Evolutionary conservation across 495 filamentous ascomycete genomes (phyloP).

Genomic region (Alectoria sarmentosa): DNA sequence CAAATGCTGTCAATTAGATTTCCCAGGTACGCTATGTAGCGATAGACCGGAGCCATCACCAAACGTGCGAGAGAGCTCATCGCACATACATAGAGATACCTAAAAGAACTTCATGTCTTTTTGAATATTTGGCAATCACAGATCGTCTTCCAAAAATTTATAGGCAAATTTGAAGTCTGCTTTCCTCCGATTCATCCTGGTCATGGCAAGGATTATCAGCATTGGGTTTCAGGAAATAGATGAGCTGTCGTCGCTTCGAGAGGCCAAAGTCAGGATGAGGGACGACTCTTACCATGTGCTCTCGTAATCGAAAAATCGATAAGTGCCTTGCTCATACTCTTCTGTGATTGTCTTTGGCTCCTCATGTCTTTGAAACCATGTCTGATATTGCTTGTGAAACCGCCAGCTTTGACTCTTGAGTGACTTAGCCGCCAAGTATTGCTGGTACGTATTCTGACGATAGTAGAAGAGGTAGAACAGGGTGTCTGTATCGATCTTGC

Average conservation of each 20-base stretch:
- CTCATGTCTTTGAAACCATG: slow-evolving; percentile 97
- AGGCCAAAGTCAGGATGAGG: slow-evolving; percentile 9
- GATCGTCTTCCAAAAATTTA: slow-evolving; percentile 90
- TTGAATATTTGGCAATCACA: slow-evolving; percentile 41
- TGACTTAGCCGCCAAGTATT: slow-evolving; percentile 92
- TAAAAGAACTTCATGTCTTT: neutral
- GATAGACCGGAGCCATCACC: slow-evolving; percentile 10
- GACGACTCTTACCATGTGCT: slow-evolving; percentile 72
- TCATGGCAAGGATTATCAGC: slow-evolving; percentile 17
- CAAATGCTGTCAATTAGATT: slow-evolving; percentile 6
- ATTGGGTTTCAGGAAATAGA: slow-evolving; percentile 8
- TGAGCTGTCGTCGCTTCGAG: slow-evolving; percentile 13
- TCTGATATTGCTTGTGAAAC: slow-evolving; percentile 99
- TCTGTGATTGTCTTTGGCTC: slow-evolving; percentile 98
- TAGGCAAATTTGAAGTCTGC: slow-evolving; percentile 98
- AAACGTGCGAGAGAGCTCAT: slow-evolving; percentile 13
- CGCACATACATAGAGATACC: slow-evolving; percentile 6
- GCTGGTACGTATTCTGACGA: slow-evolving; percentile 89
- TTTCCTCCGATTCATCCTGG: slow-evolving; percentile 98
- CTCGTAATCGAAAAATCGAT: slow-evolving; percentile 99
- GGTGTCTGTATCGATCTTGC: slow-evolving; percentile 84
- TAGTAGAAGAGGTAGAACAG: slow-evolving; percentile 99
- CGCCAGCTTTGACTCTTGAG: slow-evolving; percentile 96
- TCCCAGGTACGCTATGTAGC: slow-evolving; percentile 14
- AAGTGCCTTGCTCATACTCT: slow-evolving; percentile 96